These are phyloP conservation scores for Starmerella apicola DNA, from an alignment of 805 yeast species.

Conservation along the genomic window DNA sequence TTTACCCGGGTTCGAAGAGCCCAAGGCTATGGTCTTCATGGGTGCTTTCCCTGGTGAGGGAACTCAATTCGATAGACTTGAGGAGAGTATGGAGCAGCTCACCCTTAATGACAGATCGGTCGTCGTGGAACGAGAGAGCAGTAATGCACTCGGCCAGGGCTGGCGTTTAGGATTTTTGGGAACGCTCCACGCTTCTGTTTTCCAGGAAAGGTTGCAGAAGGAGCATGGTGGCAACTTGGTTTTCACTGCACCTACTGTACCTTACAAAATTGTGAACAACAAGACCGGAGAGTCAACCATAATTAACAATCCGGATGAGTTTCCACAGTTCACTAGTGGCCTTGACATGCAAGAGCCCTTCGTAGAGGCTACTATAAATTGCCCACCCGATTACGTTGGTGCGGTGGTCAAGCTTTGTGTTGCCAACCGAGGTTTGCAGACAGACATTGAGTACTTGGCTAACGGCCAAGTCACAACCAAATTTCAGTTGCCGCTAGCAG, in stretches of 20 bases:
- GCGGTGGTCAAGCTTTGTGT: conserved; percentile 78
- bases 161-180: conserved; percentile 96
- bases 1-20: conserved; percentile 89
- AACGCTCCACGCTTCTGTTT: conserved; percentile 87
- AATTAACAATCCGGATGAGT: conserved; percentile 84
- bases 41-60: conserved; percentile 98
- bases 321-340: conserved; percentile 47
- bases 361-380: conserved; percentile 80
- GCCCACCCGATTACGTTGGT: conserved; percentile 84
- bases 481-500: conserved; percentile 75
- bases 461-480: conserved; percentile 72
- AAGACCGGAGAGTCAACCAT: conserved; percentile 50
- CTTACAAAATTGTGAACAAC: conserved; percentile 60
- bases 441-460: conserved; percentile 60
- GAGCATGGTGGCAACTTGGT: conserved; percentile 90
- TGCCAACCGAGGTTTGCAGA: conserved; percentile 68
- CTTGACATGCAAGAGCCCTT: conserved; percentile 49
- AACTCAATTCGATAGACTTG: conserved; percentile 72
- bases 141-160: conserved; percentile 91
- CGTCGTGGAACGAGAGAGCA: conserved; percentile 75
- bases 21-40: conserved; percentile 96
- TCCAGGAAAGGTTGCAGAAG: conserved; percentile 78
- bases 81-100: conserved; percentile 77
- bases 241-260: conserved; percentile 92
- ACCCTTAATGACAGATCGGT: conserved; percentile 90